Percentiles rank a stretch among this genome's conserved stretches.
These are phyloP conservation scores for Aspergillus pseudotamarii DNA, from an alignment of 2,329 filamentous ascomycete species.

Conservation along the genomic window DNA sequence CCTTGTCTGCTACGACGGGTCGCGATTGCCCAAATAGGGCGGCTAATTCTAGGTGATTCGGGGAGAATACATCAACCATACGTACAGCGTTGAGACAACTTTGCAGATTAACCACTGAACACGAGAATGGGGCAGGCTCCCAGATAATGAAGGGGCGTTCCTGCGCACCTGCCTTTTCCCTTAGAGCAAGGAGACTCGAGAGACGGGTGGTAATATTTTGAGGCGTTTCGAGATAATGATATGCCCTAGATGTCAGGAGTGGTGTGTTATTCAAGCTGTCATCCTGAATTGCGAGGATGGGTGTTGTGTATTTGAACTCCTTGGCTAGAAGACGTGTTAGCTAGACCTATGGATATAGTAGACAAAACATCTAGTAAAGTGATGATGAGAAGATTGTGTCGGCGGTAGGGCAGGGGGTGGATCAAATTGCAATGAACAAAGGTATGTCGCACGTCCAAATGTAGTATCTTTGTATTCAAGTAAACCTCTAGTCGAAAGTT, in stretches of 20 bases:
- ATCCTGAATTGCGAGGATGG: constrained; percentile 19
- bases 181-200: constrained; percentile 19
- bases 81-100: constrained; percentile 17
- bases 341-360: background rate
- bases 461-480: constrained; percentile 32
- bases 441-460: constrained; percentile 29
- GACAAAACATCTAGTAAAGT: background rate
- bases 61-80: constrained; percentile 39
- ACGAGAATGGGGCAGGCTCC: constrained; percentile 28
- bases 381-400: background rate
- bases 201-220: constrained; percentile 16
- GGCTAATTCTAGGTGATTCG: constrained; percentile 42
- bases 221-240: constrained; percentile 24
- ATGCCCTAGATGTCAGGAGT: constrained; percentile 17
- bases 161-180: constrained; percentile 11
- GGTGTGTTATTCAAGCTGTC: constrained; percentile 6
- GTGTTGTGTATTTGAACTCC: constrained; percentile 26
- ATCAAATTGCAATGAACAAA: constrained; percentile 10
- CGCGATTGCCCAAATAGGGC: constrained; percentile 19
- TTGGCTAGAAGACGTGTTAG: constrained; percentile 21
- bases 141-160: constrained; percentile 25
- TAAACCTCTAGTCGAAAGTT: constrained; percentile 27
- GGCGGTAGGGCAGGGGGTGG: constrained; percentile 13
- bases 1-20: background rate
- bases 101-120: constrained; percentile 26